Base-by-base conservation (phyloP, 495 filamentous ascomycete species). In the Aspergillus leporis region DNA sequence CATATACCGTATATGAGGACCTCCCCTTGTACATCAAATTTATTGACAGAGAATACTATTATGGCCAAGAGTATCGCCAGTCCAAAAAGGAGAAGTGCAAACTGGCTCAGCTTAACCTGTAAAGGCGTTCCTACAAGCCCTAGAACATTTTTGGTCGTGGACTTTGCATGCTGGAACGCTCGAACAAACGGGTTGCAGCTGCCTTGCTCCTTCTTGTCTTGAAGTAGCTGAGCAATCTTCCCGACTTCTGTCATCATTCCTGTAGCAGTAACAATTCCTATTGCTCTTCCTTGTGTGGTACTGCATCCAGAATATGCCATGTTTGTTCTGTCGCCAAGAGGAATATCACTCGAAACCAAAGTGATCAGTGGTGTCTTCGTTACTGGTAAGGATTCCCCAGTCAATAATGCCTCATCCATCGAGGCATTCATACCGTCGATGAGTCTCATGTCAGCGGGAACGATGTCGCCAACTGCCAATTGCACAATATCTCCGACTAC, bases 241-340 rank as follows among this genome's bases (percentile, higher is more conserved):
- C 90, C 90, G 47, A 95, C 88, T 70, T 92, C 89, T 0, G 90
- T 95, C 53, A 78, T 67, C 90, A 93, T 93, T 10, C 89, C 90
- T 13, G 78, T 87, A n/a, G 86, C 84, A 49, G 85, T 82, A 21
- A 85, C 85, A 49, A 91, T 79, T 41, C 87, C 88, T 28, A 72
- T 78, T 19, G 80, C 88, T 54, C 88, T 81, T 21, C 88, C 88
- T 61, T 87, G 87, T 5, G 87, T 89, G 14, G 88, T 82, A 5
- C 83, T 89, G 50, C 85, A 87, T 16, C 85, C 87, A 19, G 85
- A 84, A 66, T 87, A 90, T 23, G 82, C 83, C 74, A 90, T 85
- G 61, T 91, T 90, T 40, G 81, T 77, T 23, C 87, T 79, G 59
- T 91, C 88, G 1, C 88, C 87, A n/a, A 86, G 80, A 1, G 84